phyloP scores from a whole-genome alignment of 2,329 filamentous ascomycete species.

The Aspergillus fischeri region DNA sequence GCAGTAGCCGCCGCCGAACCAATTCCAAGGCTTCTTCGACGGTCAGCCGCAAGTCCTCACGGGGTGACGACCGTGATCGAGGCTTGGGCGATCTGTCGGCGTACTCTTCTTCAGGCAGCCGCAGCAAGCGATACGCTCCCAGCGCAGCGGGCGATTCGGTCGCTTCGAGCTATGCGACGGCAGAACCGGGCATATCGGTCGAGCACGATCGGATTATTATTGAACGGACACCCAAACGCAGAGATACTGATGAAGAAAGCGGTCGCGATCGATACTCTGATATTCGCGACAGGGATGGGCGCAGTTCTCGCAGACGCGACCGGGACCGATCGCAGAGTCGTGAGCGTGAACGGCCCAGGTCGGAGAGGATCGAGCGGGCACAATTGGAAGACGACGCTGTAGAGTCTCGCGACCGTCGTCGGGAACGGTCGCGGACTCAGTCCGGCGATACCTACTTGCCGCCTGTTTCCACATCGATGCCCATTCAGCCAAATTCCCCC shows the following conservation, averaged over 20 bases:
- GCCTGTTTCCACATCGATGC: conserved; percentile 15
- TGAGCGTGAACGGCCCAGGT: conserved; percentile 22
- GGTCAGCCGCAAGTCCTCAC: conserved; percentile 38
- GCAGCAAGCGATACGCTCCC: conserved; percentile 23
- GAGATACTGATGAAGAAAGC: conserved; percentile 21
- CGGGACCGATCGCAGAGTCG: conserved; percentile 26
- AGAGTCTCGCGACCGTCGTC: conserved; percentile 12
- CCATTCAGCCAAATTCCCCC: conserved; percentile 21
- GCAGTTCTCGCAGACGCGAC: conserved; percentile 17
- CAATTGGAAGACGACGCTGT: conserved; percentile 12
- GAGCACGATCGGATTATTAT: conserved; percentile 26
- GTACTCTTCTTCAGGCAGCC: conserved; percentile 22
- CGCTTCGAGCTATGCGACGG: conserved; percentile 39
- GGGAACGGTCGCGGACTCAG: conserved; percentile 27
- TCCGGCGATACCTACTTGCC: conserved; percentile 26
- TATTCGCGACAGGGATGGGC: conserved; percentile 14
- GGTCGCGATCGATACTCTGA: conserved; percentile 19
- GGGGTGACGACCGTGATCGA: conserved; percentile 46
- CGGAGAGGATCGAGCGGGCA: conserved; percentile 19
- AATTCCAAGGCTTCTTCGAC: conserved; percentile 30
- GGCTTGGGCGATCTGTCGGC: conserved; percentile 33
- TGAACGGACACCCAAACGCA: conserved; percentile 26
- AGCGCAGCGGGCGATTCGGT: conserved; percentile 29
- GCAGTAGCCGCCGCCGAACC: conserved; percentile 28
- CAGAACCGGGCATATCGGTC: conserved; percentile 28